Percentiles rank a stretch among this genome's conserved stretches.
phyloP scores from a whole-genome alignment of 2,329 filamentous ascomycete species.

The Xylariaceae sp. region DNA sequence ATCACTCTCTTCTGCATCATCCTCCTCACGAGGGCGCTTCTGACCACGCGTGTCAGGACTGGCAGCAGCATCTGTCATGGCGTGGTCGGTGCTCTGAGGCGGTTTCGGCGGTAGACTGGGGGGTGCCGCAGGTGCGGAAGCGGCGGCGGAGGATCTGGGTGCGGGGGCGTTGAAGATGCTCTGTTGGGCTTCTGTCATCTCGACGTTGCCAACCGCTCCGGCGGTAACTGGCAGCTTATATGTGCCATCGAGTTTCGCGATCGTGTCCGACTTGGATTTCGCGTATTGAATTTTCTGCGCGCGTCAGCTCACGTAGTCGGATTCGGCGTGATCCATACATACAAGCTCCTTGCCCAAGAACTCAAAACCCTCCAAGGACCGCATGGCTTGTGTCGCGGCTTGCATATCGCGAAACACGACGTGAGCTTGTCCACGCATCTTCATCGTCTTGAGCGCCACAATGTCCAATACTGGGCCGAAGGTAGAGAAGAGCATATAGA shows the following conservation, averaged over 20 bases:
- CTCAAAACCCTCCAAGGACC: conserved; percentile 74
- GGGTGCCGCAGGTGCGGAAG: conserved; percentile 26
- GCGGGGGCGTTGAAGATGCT: conserved; percentile 68
- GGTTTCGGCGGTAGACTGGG: conserved; percentile 41
- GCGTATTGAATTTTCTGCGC: conserved; percentile 84
- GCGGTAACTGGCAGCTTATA: conserved; percentile 61
- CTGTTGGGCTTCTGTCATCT: conserved; percentile 67
- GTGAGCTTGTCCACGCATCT: conserved; percentile 95
- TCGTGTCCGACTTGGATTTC: conserved; percentile 78
- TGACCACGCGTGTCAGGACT: conserved; percentile 51
- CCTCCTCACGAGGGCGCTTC: conserved; percentile 66
- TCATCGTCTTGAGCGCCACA: conserved; percentile 77
- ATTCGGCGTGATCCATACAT: no score
- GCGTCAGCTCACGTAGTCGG: not conserved
- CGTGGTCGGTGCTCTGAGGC: conserved; percentile 36
- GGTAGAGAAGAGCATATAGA: conserved; percentile 91
- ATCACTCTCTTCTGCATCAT: conserved; percentile 52
- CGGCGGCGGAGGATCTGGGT: conserved; percentile 39
- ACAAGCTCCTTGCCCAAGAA: conserved; percentile 85
- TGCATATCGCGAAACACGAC: conserved; percentile 84
- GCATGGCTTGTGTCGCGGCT: conserved; percentile 89
- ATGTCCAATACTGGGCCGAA: conserved; percentile 91
- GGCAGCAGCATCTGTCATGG: conserved; percentile 43
- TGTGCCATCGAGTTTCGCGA: conserved; percentile 87
- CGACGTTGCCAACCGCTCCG: conserved; percentile 46